Conservation (phyloP, 2,329 filamentous ascomycete species). For the Diaporthe sp. region DNA sequence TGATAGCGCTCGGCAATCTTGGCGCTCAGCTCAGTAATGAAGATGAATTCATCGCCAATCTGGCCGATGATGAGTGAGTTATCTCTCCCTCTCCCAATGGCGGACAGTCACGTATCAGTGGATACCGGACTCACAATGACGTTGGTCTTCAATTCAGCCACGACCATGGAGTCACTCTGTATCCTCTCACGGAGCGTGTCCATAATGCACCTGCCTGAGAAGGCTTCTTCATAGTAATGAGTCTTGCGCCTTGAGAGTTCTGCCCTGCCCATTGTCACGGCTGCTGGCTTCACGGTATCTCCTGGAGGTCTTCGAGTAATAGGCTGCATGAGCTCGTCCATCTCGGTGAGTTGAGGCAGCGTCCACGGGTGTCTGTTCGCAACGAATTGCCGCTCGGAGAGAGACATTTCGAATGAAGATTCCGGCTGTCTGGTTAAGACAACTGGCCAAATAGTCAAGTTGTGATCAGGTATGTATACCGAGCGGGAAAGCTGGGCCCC, state of each 20-base stretch:
- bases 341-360: slow-evolving; percentile 52
- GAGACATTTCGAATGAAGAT: slow-evolving; percentile 42
- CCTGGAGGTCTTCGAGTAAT: slow-evolving; percentile 57
- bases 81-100: not conserved
- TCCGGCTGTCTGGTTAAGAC: not conserved
- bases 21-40: slow-evolving; percentile 80
- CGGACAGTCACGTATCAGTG: not conserved
- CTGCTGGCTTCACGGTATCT: slow-evolving; percentile 49
- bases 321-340: slow-evolving; percentile 53
- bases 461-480: not conserved
- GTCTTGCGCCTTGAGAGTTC: slow-evolving; percentile 55
- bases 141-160: slow-evolving; percentile 75
- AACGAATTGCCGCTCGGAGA: slow-evolving; percentile 51
- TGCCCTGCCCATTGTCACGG: slow-evolving; percentile 50
- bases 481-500: no score
- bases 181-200: slow-evolving; percentile 60
- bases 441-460: not conserved
- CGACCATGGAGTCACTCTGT: slow-evolving; percentile 68
- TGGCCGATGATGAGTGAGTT: slow-evolving; percentile 57
- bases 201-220: slow-evolving; percentile 49
- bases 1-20: slow-evolving; percentile 82
- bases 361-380: slow-evolving; percentile 44
- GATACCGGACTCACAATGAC: slow-evolving; percentile 65
- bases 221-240: slow-evolving; percentile 62
- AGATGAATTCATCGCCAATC: slow-evolving; percentile 81